Base-by-base conservation (phyloP, 1,284 basidiomycete species). In the Phellinidium pouzarii region DNA sequence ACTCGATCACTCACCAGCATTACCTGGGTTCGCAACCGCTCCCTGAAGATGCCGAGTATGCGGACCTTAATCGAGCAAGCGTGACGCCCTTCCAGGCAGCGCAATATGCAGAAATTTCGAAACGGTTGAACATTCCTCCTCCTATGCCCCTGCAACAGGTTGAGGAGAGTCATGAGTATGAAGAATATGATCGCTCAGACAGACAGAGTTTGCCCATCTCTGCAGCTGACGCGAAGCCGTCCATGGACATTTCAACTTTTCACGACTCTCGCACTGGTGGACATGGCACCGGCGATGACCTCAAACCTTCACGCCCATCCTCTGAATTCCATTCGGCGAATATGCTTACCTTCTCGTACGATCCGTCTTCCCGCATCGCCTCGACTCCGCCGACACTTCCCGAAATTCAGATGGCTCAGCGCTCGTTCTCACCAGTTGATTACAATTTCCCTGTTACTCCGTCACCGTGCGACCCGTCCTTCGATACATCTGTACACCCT, bases 51-150 rank as follows among this genome's bases (percentile, higher is more conserved):
- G 44, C 50, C 25, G 47, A 57, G 6, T 85, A 87, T 54, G 71
- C 79, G 19, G 80, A 87, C 59, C 68, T 86, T 38, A 70, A 66
- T 61, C 74, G 85, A 34, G 79, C 80, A 12, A 85, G 84, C 59
- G 77, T 86, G 2, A 79, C 84, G 4, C 84, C 85, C 0, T 84
- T 74, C 73, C 85, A 87, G 62, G 84, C 80, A 22, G 74, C 72
- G 0, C 85, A 87, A 63, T 87, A 87, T 59, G 77, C 71, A n/a
- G 82, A 82, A 59, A 86, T 86, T 53, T 78, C 80, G 2, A 71
- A 73, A 58, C 74, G 69, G 17, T 62, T 87, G 43, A 75, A 78
- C 53, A 64, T 72, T 6, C 59, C 69, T 17, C 65, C 74, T 3
- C 76, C 77, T 2, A 61, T 59, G 34, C 65, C 67, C 20, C 58